Base-by-base conservation (phyloP, 257 asterid genomes). In the Ophiorrhiza pumila region DNA sequence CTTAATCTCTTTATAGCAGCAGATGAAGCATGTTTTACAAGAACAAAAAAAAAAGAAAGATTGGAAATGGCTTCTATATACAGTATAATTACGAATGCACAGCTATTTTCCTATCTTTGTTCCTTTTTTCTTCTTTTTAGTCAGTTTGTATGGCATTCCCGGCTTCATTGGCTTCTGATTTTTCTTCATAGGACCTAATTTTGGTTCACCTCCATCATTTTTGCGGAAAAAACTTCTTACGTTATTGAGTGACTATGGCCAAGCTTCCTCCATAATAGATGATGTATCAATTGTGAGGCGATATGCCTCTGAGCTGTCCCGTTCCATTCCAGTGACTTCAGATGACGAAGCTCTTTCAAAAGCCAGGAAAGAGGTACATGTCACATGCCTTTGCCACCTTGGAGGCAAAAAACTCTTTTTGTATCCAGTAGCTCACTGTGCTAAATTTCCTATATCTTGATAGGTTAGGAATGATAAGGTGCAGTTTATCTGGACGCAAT, bases 331-430 rank as follows among this genome's bases (percentile, higher is more conserved):
- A 22, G 90, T 90, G 67, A 79, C 87, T 22, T 84, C 92, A 55
- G 98, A 95, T 55, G 96, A 92, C 65, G 96, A 89, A 83, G 98
- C 99, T 72, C 91, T 95, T 78, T 78, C 67, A 52, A 95, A 89
- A 87, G 95, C 97, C 74, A 86, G 59, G 74, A 95, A 95, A 86
- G 99, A 90, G 98, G 99, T 92, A 73, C 53, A 34, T 17, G 4
- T 45, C 18, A 49, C 68, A n/a, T 52, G 32, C 23, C 37, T 15
- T 32, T 62, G 52, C 46, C 18, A 34, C 22, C 5, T 23, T n/a
- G 47, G 58, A 4, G 59, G 22, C 1, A 46, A 15, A n/a, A 27
- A 41, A 60, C 23, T 73, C 68, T 42, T 64, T 72, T 22, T 4
- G 31, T 23, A 34, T n/a, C 35, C n/a, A 29, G 22, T 45, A 49